Conservation (phyloP, 2,329 filamentous ascomycete genomes). For the Microsporum ferrugineum region DNA sequence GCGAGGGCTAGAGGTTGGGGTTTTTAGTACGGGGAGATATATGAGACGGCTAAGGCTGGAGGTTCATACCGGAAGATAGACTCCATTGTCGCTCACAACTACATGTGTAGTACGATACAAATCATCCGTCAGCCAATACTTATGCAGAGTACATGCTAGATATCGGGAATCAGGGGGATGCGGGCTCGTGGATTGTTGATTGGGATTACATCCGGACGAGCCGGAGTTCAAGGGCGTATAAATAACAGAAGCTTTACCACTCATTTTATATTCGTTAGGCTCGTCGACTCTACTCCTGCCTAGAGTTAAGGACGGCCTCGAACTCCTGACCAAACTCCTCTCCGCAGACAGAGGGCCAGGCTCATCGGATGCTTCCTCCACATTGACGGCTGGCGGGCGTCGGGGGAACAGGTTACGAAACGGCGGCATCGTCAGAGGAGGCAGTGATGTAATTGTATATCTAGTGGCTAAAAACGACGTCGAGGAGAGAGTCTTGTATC, state of each 20-base stretch:
- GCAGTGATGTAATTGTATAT: neutral
- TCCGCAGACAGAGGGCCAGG: slow-evolving; percentile 39
- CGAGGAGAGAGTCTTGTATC: neutral
- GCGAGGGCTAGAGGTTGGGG: slow-evolving; percentile 55
- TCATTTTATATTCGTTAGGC: slow-evolving; percentile 66
- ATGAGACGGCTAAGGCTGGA: slow-evolving; percentile 10
- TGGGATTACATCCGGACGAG: neutral
- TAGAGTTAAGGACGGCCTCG: slow-evolving; percentile 43
- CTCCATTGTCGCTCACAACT: slow-evolving; percentile 94
- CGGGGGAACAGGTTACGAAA: slow-evolving; percentile 63
- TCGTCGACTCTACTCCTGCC: slow-evolving; percentile 54
- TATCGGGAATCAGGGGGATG: neutral
- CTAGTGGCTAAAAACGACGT: neutral
- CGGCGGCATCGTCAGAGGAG: slow-evolving; percentile 43
- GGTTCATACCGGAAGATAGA: slow-evolving; percentile 71
- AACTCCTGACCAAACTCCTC: slow-evolving; percentile 41
- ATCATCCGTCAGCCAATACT: slow-evolving; percentile 15
- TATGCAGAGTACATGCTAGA: neutral
- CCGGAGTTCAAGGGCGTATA: neutral
- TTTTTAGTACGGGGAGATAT: no score
- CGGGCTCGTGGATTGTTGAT: slow-evolving; percentile 6
- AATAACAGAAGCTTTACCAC: slow-evolving; percentile 46
- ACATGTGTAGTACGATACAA: slow-evolving; percentile 16
- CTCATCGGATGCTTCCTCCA: slow-evolving; percentile 13
- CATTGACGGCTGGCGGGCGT: slow-evolving; percentile 31